Evolutionary conservation across 805 yeast species (phyloP), one percentile per base, ranked within the genome.

Genomic region (Torulaspora gathmanii): DNA sequence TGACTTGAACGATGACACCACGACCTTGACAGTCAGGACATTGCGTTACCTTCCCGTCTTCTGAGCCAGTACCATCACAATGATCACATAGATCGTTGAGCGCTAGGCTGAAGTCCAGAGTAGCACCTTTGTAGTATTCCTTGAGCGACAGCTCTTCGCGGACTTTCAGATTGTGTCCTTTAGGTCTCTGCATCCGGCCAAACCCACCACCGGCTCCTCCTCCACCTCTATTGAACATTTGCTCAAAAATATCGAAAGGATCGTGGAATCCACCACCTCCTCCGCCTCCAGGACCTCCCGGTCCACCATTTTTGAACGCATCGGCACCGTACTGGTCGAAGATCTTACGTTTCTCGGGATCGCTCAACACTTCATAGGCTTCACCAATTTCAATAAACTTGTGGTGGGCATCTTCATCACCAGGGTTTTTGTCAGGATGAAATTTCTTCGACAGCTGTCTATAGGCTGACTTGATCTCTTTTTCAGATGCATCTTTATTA

Each of bases 351-450:
- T 86, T 85, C 45, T 85, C 86, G 4, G 75, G 62, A 61, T 88
- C 87, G 52, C 79, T 75, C 50, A 89, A 73, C 10, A 88, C 85
- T 44, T 89, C 96, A 64, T 91, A 91, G 0, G 98, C 98, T 59
- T 85, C 95, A 12, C 95, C 95, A 23, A 93, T 77, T 65, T 89
- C 95, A 40, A 93, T 82, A 63, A 90, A 93, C 67, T 78, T 82
- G 40, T 84, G 82, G 53, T 86, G 89, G 1, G 97, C 95, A 23
- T 77, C 83, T 7, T 86, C 88, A 55, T 83, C 78, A 5, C 83
- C 84, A 4, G 84, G 82, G 62, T 91, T 93, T 69, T 91, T 91
- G 67, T 91, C 99, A 2, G 99, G 99, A 61, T 91, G 99, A 66
- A 78, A 88, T 60, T 86, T 86, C 63, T 87, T 83, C 53, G 90